Evolutionary conservation across 2,329 filamentous ascomycete species (phyloP).

Genomic region (Lithohypha guttulata): DNA sequence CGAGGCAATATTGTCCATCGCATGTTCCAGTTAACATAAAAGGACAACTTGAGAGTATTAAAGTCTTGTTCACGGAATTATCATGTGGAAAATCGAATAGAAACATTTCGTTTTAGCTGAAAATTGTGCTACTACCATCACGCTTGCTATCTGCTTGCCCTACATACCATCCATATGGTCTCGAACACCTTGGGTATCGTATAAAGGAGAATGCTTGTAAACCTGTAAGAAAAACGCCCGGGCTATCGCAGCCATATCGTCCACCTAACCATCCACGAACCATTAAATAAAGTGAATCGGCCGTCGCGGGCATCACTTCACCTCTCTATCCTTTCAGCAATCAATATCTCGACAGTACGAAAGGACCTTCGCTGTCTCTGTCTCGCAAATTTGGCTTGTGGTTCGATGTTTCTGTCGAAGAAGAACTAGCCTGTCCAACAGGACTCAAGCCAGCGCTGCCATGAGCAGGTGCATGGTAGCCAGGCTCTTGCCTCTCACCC

Average conservation of each 20-base stretch:
- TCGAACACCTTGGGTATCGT: constrained; percentile 6
- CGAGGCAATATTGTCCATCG: too few species aligned
- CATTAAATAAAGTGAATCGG: too few species aligned
- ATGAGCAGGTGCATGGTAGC: constrained; percentile 11
- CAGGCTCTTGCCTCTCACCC: not conserved
- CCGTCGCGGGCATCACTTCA: constrained; percentile 1
- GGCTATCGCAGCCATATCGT: not conserved
- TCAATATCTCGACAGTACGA: constrained; percentile 8
- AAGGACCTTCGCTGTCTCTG: constrained; percentile 7
- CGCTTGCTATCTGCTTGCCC: too few species aligned
- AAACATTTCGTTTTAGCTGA: too few species aligned
- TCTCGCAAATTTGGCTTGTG: constrained; percentile 3
- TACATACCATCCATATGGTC: not conserved
- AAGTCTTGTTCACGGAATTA: too few species aligned
- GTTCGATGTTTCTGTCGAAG: not conserved
- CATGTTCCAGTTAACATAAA: too few species aligned
- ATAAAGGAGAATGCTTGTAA: too few species aligned
- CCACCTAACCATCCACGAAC: not conserved
- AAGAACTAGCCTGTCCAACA: not conserved
- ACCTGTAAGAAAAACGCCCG: not conserved
- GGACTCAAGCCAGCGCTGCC: constrained; percentile 12
- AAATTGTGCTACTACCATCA: too few species aligned
- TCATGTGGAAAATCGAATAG: too few species aligned
- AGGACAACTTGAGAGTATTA: too few species aligned
- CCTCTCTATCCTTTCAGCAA: not conserved